These are phyloP conservation scores for Cercophora scortea DNA, from an alignment of 495 filamentous ascomycete species.

Conservation along the genomic window DNA sequence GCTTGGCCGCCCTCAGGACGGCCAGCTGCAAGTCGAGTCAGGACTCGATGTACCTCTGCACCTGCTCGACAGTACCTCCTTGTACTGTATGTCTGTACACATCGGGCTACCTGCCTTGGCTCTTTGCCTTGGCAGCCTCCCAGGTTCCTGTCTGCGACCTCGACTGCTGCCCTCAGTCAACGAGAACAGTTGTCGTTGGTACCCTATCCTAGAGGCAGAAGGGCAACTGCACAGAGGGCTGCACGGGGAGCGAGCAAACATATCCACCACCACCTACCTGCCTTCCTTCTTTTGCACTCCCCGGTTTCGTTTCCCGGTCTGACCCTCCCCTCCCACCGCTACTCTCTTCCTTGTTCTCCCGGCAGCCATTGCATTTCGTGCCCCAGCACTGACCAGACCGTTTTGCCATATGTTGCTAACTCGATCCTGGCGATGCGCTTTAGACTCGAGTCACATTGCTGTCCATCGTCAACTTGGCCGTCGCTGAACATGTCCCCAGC, in stretches of 20 bases:
- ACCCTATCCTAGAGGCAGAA: background rate
- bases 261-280: background rate
- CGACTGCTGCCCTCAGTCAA: background rate
- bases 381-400: background rate
- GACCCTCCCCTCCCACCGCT: slow-evolving; percentile 4
- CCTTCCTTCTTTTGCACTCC: background rate
- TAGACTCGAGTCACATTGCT: background rate
- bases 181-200: background rate
- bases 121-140: background rate
- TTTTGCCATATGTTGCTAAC: slow-evolving; percentile 1
- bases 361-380: background rate
- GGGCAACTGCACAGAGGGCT: background rate
- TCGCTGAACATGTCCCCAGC: background rate
- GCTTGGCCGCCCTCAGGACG: slow-evolving; percentile 5
- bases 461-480: background rate
- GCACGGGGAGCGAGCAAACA: background rate
- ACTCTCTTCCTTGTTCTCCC: background rate
- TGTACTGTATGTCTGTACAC: slow-evolving; percentile 13
- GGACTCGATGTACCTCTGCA: slow-evolving; percentile 22
- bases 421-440: background rate
- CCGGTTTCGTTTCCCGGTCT: slow-evolving; percentile 1
- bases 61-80: slow-evolving; percentile 17
- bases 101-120: background rate
- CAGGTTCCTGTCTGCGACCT: background rate
- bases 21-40: slow-evolving; percentile 8